Base-by-base conservation (phyloP, 352 stramenopile genomes). In the Pythium sukuiense region DNA sequence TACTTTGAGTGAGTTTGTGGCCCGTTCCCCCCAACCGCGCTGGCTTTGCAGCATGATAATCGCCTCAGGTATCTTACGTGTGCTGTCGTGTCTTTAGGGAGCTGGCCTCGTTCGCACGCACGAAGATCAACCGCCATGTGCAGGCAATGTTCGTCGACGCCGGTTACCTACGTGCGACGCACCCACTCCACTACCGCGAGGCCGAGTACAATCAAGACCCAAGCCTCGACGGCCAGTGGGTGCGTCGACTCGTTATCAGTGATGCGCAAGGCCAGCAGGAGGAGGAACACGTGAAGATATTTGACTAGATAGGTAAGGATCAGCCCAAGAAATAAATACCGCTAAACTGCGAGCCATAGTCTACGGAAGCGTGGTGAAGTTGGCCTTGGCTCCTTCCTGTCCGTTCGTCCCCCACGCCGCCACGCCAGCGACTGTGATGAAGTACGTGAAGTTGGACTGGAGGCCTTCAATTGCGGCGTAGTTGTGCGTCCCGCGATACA, bases 101-200 rank as follows among this genome's bases (percentile, higher is more conserved):
- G 14, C 45, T 75, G 0, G 67, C 63, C 6, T 57, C 48, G 24
- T 66, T 71, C 13, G 43, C 49, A 1, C 46, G 13, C 49, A 82
- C 77, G 11, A 76, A 78, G 52, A 60, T 87, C 24, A 75, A 76
- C 33, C 69, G 73, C 41, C 49, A 69, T 46, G 77, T 91, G 16
- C 80, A 88, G 48, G 76, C 81, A 18, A 94, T 92, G 59, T 94
- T 88, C 39, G 69, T 79, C 24, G 85, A 94, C 35, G 79, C 79
- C 16, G 74, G 71, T 0, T 83, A 75, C 43, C 35, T 92, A 29
- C 85, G 85, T 2, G 56, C 64, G 32, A 83, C 78, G 50, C 88
- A 83, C 30, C 83, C 85, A 14, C 79, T 86, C 58, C 75, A 78
- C 67, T 94, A 91, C 55, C 74, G 85, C 5, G 72, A 72, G 56